Conservation (phyloP, 371 early-diverging fungal species). For the Saksenaea oblongispora region DNA sequence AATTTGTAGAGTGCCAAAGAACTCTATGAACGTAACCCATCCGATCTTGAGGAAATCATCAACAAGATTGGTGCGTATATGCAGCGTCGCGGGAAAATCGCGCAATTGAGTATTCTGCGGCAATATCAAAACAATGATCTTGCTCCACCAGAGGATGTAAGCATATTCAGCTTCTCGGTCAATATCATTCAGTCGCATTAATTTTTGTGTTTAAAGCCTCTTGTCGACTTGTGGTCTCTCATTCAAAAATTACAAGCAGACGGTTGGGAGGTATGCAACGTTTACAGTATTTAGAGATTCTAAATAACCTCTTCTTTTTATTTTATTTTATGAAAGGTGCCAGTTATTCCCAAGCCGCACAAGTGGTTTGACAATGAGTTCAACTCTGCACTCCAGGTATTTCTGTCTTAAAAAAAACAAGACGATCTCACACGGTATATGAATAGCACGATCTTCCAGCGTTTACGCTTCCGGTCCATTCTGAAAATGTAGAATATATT, state of each 20-base stretch:
- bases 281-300: not conserved
- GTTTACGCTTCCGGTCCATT: constrained; percentile 50
- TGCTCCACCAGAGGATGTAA: constrained; percentile 60
- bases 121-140: constrained; percentile 53
- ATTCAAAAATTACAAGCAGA: constrained; percentile 58
- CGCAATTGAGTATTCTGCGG: constrained; percentile 52
- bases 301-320: not conserved
- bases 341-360: constrained; percentile 60
- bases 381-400: constrained; percentile 50
- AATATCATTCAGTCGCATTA: not conserved
- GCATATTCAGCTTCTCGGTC: not conserved
- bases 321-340: constrained; percentile 15
- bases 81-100: constrained; percentile 44
- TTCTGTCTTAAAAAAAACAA: not conserved
- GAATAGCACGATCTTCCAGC: constrained; percentile 62
- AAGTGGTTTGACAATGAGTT: constrained; percentile 59
- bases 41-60: constrained; percentile 63
- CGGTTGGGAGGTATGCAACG: constrained; percentile 59
- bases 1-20: constrained; percentile 49
- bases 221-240: constrained; percentile 72
- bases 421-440: not conserved
- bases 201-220: constrained; percentile 33
- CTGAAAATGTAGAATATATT: constrained; percentile 25
- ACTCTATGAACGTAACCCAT: constrained; percentile 55
- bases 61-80: constrained; percentile 66